Conservation (phyloP, 2,329 filamentous ascomycete species). For the Parastagonospora avenae region DNA sequence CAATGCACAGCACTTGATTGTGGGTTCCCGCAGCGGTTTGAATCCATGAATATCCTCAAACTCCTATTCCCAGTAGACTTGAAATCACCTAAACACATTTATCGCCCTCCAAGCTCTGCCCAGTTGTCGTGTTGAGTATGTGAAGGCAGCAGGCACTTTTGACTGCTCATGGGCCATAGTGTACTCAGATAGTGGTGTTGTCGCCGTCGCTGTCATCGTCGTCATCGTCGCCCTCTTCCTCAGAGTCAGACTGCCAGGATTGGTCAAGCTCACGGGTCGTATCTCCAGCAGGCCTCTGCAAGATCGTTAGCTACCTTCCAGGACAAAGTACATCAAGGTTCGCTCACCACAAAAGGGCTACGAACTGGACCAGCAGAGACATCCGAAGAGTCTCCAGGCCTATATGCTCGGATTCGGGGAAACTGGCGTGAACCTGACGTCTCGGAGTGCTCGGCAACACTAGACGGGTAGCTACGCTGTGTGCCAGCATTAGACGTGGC, state of each 20-base stretch:
- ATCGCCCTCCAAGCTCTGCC: not conserved
- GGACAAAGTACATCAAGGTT: not conserved
- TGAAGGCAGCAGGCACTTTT: not conserved
- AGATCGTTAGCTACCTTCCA: constrained; percentile 4
- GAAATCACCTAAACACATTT: too few relatives aligned
- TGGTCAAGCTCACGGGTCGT: constrained; percentile 2
- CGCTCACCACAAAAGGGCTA: not conserved
- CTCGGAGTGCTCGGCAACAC: constrained; percentile 30
- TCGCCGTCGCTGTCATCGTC: constrained; percentile 45
- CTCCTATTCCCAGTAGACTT: too few relatives aligned
- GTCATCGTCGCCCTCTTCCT: constrained; percentile 27
- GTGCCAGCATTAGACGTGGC: constrained; percentile 19
- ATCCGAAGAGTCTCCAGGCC: constrained; percentile 29
- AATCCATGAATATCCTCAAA: too few relatives aligned
- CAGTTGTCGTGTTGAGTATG: not conserved
- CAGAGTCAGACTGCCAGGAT: constrained; percentile 10
- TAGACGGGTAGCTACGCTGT: constrained; percentile 26
- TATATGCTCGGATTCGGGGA: constrained; percentile 19
- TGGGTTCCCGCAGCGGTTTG: too few relatives aligned
- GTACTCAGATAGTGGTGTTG: constrained; percentile 33
- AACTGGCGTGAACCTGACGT: not conserved
- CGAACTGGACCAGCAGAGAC: not conserved
- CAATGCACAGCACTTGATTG: too few relatives aligned
- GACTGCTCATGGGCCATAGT: not conserved
- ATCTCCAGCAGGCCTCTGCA: constrained; percentile 16